phyloP scores from a whole-genome alignment of 495 filamentous ascomycete species.

The Penicillium dipodomyicola region DNA sequence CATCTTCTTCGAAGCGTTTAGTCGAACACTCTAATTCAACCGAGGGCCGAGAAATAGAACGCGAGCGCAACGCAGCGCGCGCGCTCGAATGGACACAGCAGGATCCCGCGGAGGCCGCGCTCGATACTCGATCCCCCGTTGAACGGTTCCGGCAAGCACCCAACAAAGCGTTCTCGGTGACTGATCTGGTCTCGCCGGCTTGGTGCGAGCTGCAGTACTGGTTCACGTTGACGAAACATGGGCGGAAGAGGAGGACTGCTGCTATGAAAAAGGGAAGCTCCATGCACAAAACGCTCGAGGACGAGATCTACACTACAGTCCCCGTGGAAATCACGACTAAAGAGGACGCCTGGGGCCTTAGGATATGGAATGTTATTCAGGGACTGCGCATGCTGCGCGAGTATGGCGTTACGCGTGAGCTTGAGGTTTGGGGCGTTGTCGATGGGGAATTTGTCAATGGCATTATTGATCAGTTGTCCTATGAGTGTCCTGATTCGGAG shows the following conservation, averaged over 20 bases:
- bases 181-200: constrained; percentile 80
- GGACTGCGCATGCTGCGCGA: constrained; percentile 74
- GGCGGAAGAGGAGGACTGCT: constrained; percentile 66
- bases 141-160: constrained; percentile 77
- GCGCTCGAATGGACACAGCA: constrained; percentile 32
- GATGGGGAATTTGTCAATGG: constrained; percentile 85
- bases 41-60: constrained; percentile 44
- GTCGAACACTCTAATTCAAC: constrained; percentile 54
- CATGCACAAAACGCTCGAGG: constrained; percentile 81
- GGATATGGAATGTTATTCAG: constrained; percentile 90
- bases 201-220: constrained; percentile 97
- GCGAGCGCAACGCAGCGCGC: constrained; percentile 31
- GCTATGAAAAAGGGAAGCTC: constrained; percentile 79
- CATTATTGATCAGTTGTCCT: constrained; percentile 83
- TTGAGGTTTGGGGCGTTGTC: constrained; percentile 88
- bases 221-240: constrained; percentile 76
- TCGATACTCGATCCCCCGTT: constrained; percentile 55
- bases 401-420: constrained; percentile 79
- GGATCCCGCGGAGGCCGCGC: constrained; percentile 14
- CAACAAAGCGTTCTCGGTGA: constrained; percentile 80
- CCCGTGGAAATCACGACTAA: constrained; percentile 65
- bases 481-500: constrained; percentile 67
- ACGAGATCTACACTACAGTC: constrained; percentile 76
- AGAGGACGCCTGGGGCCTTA: constrained; percentile 80
- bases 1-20: constrained; percentile 60